Percentiles rank a stretch among this genome's conserved stretches.
Evolutionary conservation across 2,329 filamentous ascomycete genomes (phyloP).

Genomic region (Emergomyces africanus): DNA sequence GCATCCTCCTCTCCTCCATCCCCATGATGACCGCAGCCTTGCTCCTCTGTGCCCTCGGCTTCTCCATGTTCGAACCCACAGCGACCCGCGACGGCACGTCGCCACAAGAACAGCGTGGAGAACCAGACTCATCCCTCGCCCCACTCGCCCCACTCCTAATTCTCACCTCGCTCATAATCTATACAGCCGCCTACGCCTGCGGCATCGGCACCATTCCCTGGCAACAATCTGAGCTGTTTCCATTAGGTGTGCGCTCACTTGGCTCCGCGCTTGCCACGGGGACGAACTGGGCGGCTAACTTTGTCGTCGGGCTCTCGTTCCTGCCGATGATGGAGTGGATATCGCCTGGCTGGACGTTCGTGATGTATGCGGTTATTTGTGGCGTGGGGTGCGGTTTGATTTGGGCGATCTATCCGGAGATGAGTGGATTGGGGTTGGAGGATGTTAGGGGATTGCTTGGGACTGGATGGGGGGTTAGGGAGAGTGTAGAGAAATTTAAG

Average conservation of each 20-base stretch:
- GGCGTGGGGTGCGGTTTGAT: conserved; percentile 51
- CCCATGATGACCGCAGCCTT: conserved; percentile 72
- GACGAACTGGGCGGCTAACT: conserved; percentile 83
- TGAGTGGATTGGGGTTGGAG: conserved; percentile 67
- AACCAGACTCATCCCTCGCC: conserved; percentile 16
- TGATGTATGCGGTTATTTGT: conserved; percentile 64
- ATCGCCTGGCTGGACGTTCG: conserved; percentile 65
- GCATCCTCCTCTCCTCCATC: conserved; percentile 69
- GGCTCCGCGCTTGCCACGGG: conserved; percentile 52
- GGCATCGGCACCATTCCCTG: conserved; percentile 88
- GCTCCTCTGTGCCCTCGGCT: conserved; percentile 57
- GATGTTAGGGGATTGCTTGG: conserved; percentile 61
- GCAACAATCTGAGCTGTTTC: conserved; percentile 92
- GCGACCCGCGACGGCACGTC: conserved; percentile 15
- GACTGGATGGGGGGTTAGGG: conserved; percentile 58
- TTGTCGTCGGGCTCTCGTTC: conserved; percentile 74
- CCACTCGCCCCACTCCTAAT: conserved; percentile 45
- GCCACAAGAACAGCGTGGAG: conserved; percentile 8
- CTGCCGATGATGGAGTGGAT: conserved; percentile 71
- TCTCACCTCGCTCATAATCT: conserved; percentile 63
- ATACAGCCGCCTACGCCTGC: conserved; percentile 74
- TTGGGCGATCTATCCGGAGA: conserved; percentile 74
- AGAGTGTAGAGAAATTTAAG: conserved; percentile 23
- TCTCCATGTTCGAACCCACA: conserved; percentile 47
- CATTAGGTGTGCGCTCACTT: conserved; percentile 49